Evolutionary conservation across 2,329 filamentous ascomycete genomes (phyloP), one percentile per base, ranked within the genome.

Genomic region (Hypomyces perniciosus): DNA sequence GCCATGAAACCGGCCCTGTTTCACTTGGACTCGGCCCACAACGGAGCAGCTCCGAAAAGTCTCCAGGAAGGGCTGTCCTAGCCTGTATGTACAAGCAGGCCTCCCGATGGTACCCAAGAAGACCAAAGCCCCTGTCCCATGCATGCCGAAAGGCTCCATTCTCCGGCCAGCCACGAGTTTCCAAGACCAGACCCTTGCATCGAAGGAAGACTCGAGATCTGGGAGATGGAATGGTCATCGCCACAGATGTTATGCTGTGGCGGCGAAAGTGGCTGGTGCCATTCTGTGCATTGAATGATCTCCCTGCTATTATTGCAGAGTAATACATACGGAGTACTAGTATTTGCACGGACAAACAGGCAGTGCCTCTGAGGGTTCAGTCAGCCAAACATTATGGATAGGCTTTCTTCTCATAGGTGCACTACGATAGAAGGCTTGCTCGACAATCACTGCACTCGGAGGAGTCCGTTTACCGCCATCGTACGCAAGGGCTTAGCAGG

Each of bases 1-100:
- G 46, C 31, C 47, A 46, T 55, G 53, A 55, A 55, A 55, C 53
- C 34, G 49, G 44, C 35, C 41, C 35, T 48, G 53, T 55, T 55
- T 55, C 53, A 55, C 53, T 30, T 51, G n/a, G 38, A 9, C 27
- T 27, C 38, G 51, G 45, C 43, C 48, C 53, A 44, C 53, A 39
- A 38, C 26, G 46, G 41, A 38, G 44, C 43, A 39, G 29, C 49
- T 38, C 35, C 35, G 35, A 20, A 38, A 38, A 20, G 20, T 3
- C 20, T 20, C 20, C 20, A 20, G 20, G 35, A 38, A 38, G 35
- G 35, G 35, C 35, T 38, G 35, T 12, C 20, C 35, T 51, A 51
- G 49, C 37, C 52, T 34, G 48, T 41, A 47, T 34, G 48, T 41
- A 47, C 7, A 42, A 33, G 43, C 20, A 41, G 31, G 30, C 28